phyloP scores from a whole-genome alignment of 106 monocot genomes.

The Apostasia ramifera region DNA sequence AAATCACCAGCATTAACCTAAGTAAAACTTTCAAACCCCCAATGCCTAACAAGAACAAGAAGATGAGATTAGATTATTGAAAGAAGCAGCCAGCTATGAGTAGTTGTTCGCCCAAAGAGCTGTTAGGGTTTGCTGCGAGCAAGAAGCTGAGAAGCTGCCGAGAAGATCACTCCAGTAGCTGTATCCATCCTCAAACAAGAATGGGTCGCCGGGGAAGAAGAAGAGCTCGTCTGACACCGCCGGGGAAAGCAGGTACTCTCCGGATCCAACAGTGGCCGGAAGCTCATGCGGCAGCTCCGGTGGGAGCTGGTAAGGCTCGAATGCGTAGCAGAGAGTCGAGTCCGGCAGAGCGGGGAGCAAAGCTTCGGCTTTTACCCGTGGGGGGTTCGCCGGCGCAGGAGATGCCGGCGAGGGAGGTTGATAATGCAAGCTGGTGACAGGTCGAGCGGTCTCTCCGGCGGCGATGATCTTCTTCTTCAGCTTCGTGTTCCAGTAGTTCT shows the following conservation, averaged over 20 bases:
- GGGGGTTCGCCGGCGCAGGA: background rate
- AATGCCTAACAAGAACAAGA: background rate
- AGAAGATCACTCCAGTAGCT: conserved; percentile 4
- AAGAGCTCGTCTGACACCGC: background rate
- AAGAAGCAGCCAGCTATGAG: background rate
- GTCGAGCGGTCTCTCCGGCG: background rate
- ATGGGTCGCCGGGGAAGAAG: background rate
- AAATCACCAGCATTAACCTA: background rate
- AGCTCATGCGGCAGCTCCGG: background rate
- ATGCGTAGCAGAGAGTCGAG: background rate
- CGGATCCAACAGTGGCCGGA: background rate
- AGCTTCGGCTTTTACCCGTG: background rate
- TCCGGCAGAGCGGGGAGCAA: background rate
- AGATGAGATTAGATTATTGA: background rate
- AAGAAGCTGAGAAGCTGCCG: background rate
- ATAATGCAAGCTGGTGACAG: background rate
- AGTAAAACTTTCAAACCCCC: background rate
- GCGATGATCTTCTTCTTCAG: conserved; percentile 31
- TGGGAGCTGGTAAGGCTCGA: background rate
- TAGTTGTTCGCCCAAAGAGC: background rate
- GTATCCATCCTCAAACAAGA: background rate
- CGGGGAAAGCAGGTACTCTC: too few species aligned
- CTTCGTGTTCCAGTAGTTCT: conserved; percentile 68
- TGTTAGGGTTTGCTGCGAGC: background rate
- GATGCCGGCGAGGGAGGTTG: background rate